Evolutionary conservation across 768 basidiomycete species (phyloP), one percentile per base, ranked within the genome.

Genomic region (Tricholomella constricta): DNA sequence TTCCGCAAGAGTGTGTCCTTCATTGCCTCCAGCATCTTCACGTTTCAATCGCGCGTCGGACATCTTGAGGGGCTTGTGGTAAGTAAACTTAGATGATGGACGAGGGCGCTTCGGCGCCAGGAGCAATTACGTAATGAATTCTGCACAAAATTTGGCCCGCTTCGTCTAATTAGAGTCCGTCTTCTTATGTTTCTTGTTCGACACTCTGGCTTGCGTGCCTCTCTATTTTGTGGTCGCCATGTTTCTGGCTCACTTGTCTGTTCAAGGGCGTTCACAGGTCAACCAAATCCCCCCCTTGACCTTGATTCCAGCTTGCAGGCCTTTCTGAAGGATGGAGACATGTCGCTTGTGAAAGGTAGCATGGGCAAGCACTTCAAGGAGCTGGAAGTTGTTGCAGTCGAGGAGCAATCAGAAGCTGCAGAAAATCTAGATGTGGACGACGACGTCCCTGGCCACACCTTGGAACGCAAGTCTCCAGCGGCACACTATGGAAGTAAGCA

Each of bases 401-500:
- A 71, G 4, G 62, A 64, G 2, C 65, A 75, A 15, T 55, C 69
- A 36, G 67, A 73, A 51, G 67, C 72, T 22, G 63, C 70, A 26
- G 63, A 59, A 11, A 40, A 43, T 15, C 12, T 58, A 38, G 68
- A 69, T 22, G 72, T 72, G 36, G 71, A 72, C 22, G 69, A 67
- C 15, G 52, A 63, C 19, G 34, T 48, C 11, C 41, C 51, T 5
- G 68, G 68, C 22, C 64, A 71, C 8, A 61, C 47, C 49, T 62
- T 57, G 57, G 58, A 74, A 59, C 65, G 80, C 67, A 89, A 89
- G 65, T 92, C 91, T 22, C 88, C 91, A 37, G 92, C 91, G 19
- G 92, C 93, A 17, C 72, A 75, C 20, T 90, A 90, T 66, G 95
- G 94, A 15, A 87, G 88, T 59, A 77, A 84, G 52, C 72, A 79